phyloP scores from a whole-genome alignment of 202 grass and related monocot genomes.

The Alloteropsis angusta region DNA sequence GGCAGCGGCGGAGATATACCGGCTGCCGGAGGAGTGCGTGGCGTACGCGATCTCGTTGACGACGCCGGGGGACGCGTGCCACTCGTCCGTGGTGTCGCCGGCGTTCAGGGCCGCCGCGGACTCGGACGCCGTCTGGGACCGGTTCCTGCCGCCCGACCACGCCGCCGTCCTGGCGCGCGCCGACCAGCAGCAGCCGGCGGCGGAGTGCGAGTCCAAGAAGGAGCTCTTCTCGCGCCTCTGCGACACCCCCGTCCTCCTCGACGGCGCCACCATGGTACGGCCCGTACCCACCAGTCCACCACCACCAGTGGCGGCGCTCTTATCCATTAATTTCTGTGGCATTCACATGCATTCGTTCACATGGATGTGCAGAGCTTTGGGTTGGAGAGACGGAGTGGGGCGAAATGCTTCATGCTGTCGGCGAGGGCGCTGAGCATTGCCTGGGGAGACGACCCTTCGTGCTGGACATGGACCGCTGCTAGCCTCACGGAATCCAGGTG shows the following conservation, averaged over 20 bases:
- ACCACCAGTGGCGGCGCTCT: neutral
- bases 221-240: slow-evolving; percentile 72
- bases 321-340: neutral
- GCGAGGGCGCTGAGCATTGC: slow-evolving; percentile 50
- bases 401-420: slow-evolving; percentile 63
- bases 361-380: slow-evolving; percentile 39
- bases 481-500: slow-evolving; percentile 39
- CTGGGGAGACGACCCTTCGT: slow-evolving; percentile 31
- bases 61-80: slow-evolving; percentile 49
- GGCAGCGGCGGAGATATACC: slow-evolving; percentile 22
- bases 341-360: neutral
- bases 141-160: slow-evolving; percentile 57
- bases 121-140: slow-evolving; percentile 63
- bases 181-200: slow-evolving; percentile 13
- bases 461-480: slow-evolving; percentile 38
- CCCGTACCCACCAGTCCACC: too few species aligned
- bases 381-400: slow-evolving; percentile 48
- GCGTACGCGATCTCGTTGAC: slow-evolving; percentile 67
- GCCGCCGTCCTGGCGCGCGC: slow-evolving; percentile 42
- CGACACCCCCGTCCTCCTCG: slow-evolving; percentile 48
- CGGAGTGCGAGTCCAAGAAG: slow-evolving; percentile 31
- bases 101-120: slow-evolving; percentile 49
- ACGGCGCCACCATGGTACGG: slow-evolving; percentile 61
- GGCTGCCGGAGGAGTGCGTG: slow-evolving; percentile 61
- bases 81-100: slow-evolving; percentile 45